Conservation (phyloP, 306 rosid genomes). For the Herpetospermum pedunculosum region DNA sequence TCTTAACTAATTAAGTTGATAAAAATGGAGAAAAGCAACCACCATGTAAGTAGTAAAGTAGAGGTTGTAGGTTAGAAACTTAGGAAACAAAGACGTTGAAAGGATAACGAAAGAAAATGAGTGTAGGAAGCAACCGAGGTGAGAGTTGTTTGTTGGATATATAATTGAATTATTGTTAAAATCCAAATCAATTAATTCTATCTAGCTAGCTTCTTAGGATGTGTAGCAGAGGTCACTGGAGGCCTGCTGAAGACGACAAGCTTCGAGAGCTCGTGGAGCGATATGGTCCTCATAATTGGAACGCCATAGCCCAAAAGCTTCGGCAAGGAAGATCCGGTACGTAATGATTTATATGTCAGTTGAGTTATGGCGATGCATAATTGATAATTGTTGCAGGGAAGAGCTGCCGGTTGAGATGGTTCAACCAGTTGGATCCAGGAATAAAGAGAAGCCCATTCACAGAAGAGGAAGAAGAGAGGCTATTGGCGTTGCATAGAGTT, state of each 20-base stretch:
- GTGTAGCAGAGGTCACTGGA: constrained; percentile 99
- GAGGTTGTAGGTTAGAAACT: constrained; percentile 99
- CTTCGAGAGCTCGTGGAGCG: constrained; percentile 77
- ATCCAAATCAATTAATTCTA: constrained; percentile 6
- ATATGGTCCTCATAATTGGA: constrained; percentile 99
- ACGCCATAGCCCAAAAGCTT: constrained; percentile 91
- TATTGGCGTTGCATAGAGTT: constrained; percentile 55
- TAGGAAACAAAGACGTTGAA: constrained; percentile 64
- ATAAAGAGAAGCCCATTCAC: constrained; percentile 76
- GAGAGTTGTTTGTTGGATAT: not conserved
- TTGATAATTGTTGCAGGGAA: too few relatives aligned
- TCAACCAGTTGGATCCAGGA: constrained; percentile 87
- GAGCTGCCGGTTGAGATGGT: constrained; percentile 98
- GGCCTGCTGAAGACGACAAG: constrained; percentile 88
- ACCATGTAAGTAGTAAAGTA: too few relatives aligned
- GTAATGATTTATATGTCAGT: too few relatives aligned
- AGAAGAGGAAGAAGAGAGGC: constrained; percentile 81
- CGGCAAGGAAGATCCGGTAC: constrained; percentile 95
- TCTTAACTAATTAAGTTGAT: constrained; percentile 40
- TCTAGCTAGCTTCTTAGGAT: too few relatives aligned
- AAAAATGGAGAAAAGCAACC: too few relatives aligned
- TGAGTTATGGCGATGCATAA: too few relatives aligned
- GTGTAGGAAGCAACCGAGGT: not conserved
- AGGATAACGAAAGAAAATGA: constrained; percentile 73
- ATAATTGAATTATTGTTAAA: constrained; percentile 59